These are phyloP conservation scores for Fomitopsis schrenkii DNA, from an alignment of 1,284 basidiomycete species.

Conservation along the genomic window DNA sequence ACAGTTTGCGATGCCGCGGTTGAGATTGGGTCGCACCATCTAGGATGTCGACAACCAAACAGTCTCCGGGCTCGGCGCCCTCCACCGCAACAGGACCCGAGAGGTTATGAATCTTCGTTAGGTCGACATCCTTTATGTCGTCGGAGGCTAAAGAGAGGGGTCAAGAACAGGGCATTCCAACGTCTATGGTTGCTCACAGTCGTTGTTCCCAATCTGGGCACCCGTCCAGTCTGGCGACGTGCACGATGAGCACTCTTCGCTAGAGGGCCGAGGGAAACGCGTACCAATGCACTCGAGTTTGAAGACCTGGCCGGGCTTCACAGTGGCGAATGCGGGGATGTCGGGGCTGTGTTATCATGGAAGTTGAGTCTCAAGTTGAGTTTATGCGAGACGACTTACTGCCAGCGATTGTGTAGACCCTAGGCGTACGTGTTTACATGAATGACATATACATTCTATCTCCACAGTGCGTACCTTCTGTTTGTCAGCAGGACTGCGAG, in stretches of 20 bases:
- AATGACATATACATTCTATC: background rate
- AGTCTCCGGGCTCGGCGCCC: slow-evolving; percentile 76
- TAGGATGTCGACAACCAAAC: slow-evolving; percentile 74
- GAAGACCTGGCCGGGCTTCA: slow-evolving; percentile 67
- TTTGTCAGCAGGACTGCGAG: slow-evolving; percentile 49
- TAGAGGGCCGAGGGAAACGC: slow-evolving; percentile 15
- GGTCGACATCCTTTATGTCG: slow-evolving; percentile 63
- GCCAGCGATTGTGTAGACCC: slow-evolving; percentile 72
- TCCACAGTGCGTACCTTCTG: slow-evolving; percentile 44
- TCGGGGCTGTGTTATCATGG: slow-evolving; percentile 44
- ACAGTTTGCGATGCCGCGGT: background rate
- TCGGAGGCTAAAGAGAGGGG: slow-evolving; percentile 46
- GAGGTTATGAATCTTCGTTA: slow-evolving; percentile 68
- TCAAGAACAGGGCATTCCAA: background rate
- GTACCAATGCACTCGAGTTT: slow-evolving; percentile 70
- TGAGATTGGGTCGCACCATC: slow-evolving; percentile 42
- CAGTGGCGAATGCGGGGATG: slow-evolving; percentile 60
- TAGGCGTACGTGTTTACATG: slow-evolving; percentile 17
- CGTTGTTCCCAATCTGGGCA: slow-evolving; percentile 73
- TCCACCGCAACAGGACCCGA: slow-evolving; percentile 74
- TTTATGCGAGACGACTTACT: slow-evolving; percentile 39
- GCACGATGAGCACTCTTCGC: no score
- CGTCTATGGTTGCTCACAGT: slow-evolving; percentile 40
- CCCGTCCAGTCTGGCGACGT: slow-evolving; percentile 66
- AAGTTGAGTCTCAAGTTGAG: background rate